Evolutionary conservation across 352 stramenopile genomes (phyloP).

Genomic region (Hyaloperonospora arabidopsidis): DNA sequence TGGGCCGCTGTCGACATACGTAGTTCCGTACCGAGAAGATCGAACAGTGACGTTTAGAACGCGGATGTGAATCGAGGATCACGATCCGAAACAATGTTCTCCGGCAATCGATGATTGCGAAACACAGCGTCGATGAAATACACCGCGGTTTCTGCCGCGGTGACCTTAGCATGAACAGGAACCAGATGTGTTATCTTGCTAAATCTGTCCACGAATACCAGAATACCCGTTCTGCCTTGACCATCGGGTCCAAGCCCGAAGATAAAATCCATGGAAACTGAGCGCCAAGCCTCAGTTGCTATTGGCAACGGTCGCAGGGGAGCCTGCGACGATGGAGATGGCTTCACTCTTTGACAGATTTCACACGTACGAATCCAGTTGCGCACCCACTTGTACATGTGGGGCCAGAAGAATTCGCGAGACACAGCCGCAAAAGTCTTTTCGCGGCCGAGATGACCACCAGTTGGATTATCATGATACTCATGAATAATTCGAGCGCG

Average conservation of each 20-base stretch:
- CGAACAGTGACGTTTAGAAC: slow-evolving; percentile 2
- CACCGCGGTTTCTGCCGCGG: background rate
- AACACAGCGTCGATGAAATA: background rate
- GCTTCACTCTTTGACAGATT: too few relatives aligned
- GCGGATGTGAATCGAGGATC: background rate
- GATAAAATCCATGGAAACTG: slow-evolving; percentile 5
- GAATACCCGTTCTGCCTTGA: background rate
- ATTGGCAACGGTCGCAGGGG: too few relatives aligned
- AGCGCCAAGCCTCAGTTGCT: background rate
- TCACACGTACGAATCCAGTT: too few relatives aligned
- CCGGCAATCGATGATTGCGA: background rate
- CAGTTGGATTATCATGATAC: too few relatives aligned
- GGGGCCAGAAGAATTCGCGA: too few relatives aligned
- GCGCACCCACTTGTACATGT: too few relatives aligned
- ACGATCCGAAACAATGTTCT: background rate
- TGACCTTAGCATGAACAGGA: background rate
- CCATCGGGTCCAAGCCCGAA: slow-evolving; percentile 1
- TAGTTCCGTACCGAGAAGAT: background rate
- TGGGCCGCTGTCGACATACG: slow-evolving; percentile 3
- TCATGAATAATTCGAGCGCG: too few relatives aligned
- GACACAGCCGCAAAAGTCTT: too few relatives aligned
- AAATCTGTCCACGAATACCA: slow-evolving; percentile 1
- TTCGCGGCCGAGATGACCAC: too few relatives aligned
- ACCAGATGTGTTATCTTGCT: slow-evolving; percentile 1
- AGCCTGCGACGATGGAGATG: too few relatives aligned